Evolutionary conservation across 2,329 filamentous ascomycete genomes (phyloP), one percentile per base, ranked within the genome.

Genomic region (Thelonectria olida): DNA sequence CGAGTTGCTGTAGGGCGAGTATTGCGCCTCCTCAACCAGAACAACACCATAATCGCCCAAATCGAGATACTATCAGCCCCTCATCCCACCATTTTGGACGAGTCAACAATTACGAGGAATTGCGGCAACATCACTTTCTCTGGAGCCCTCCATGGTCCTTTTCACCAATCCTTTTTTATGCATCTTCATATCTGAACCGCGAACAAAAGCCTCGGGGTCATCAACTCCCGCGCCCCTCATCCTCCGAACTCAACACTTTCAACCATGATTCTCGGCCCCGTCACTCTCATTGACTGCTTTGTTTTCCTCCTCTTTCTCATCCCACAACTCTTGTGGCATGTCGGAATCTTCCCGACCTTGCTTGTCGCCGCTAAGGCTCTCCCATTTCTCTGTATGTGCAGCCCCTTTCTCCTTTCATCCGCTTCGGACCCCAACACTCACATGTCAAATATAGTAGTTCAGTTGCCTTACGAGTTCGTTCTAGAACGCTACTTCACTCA

Each of bases 271-370:
- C 81, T 96, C 41, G 85, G 86, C 34, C 88, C 90, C 58, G 86
- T 96, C 44, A 92, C 89, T 7, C 90, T 90, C 75, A 74, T 93
- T 25, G 92, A 96, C 79, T 93, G 91, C 79, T 58, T 90, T 27
- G 86, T 89, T 59, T 96, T 94, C 72, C 83, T 91, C 49, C 52
- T 90, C 41, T 89, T 92, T 70, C 84, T 95, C 13, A 80, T 87
- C 4, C 91, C 90, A 3, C 90, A 94, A 76, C 80, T 96, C 36
- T 78, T 95, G 31, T 78, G 89, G 64, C 85, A 89, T 58, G 88
- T 89, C 62, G 90, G 91, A 25, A 71, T 92, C 15, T 76, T 88
- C 57, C 78, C 81, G 49, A 88, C 89, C 1, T 71, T 86, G 25
- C 71, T 77, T 65, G 89, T 88, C 73, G 84, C 84, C 13, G 56